Evolutionary conservation across 495 filamentous ascomycete species (phyloP), one percentile per base, ranked within the genome.

Genomic region (Aspergillus bertholletiae): DNA sequence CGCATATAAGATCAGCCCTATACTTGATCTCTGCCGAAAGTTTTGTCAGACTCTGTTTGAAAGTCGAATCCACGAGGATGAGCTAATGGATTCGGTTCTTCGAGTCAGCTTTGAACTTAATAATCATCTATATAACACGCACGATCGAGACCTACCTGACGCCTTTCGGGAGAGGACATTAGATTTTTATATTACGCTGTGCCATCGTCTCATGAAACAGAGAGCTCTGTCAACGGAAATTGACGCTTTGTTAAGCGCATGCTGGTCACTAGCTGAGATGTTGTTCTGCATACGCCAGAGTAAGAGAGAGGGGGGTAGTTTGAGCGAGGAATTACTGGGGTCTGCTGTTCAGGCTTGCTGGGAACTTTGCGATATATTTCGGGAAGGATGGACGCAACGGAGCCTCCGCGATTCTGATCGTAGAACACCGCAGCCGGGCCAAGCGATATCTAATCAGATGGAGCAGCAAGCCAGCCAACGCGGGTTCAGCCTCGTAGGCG

Each of bases 141-240:
- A 94, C 60, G 92, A 96, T 67, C 81, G 89, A 43, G 86, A 81
- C 46, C 78, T 96, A 13, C 92, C 92, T 0, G 89, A 93, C 64
- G 88, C 89, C 0, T 96, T 96, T 68, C 83, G 88, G 40, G 92
- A 96, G 68, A 78, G 92, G 47, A 96, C 92, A 0, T 71, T 96
- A 49, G 92, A 96, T 59, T 96, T 96, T 60, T 96, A 96, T 64
- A 89, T 96, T 56, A 96, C 92, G 0, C 66, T 96, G 3, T 96
- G 92, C 53, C 92, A 96, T 68, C 83, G 92, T 27, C 77, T 96
- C 6, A 96, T 96, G 92, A 96, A 95, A 67, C 92, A 96, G 69
- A 82, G 89, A 45, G 86, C 82, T 46, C 84, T 85, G 26, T 68
- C 89, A 1, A 86, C 84, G 5, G 85, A 88, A 55, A 92, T 89